Base-by-base conservation (phyloP, 306 rosid species). In the Begonia masoniana region DNA sequence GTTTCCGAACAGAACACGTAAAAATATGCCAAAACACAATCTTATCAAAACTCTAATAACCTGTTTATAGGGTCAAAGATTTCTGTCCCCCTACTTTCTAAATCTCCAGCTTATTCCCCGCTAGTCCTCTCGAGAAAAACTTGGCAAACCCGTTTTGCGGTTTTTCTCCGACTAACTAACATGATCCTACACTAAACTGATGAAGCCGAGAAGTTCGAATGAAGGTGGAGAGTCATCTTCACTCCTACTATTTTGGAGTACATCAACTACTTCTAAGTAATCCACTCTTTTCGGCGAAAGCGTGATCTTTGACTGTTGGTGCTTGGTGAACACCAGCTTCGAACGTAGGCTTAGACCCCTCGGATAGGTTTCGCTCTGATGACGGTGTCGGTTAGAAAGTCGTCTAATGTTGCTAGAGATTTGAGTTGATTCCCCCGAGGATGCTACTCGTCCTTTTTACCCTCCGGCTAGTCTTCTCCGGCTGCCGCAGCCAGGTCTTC, bases 401-500 rank as follows among this genome's bases (percentile, higher is more conserved):
- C 97, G 68, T 88, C 97, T 0, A 88, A 78, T 10, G 94, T 75
- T 9, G 97, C 97, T 51, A 88, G 73, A 59, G 89, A 82, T 46
- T 84, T 76, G 43, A 88, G 69, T 64, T 88, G 97, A 57, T 80
- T 85, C 17, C 94, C 97, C n/a, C n/a, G n/a, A n/a, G 39, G 84
- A 78, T 42, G 95, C 84, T 36, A 86, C 97, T 68, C 84, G 84
- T 6, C 95, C 82, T 68, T 85, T 85, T 74, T 88, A 95, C 71
- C 97, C 84, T 67, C 84, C 95, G 0, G 89, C 97, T 48, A 88
- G 95, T n/a, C n/a, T 68, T 88, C 84, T 58, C 89, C 89, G 0
- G 97, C 95, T 1, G 97, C 97, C 6, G 85, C 63, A 47, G 78
- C 84, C 62, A 88, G 68, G 67, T 80, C 97, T 78, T 85, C 95